Evolutionary conservation across 106 monocot genomes (phyloP).

Genomic region (Vanilla planifolia): DNA sequence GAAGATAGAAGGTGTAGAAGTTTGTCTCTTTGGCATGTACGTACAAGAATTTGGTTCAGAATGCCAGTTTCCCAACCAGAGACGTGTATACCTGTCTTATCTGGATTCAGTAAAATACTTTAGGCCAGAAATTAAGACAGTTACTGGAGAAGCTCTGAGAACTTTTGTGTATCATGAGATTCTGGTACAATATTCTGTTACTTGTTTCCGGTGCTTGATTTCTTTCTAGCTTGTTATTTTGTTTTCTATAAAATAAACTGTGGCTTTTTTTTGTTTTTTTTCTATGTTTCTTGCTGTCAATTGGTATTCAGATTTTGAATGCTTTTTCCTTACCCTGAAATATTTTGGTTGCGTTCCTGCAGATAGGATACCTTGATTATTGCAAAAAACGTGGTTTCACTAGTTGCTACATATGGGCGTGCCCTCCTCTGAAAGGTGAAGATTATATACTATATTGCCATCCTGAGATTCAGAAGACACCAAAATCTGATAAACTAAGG

Average conservation of each 20-base stretch:
- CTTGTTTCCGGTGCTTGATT: background rate
- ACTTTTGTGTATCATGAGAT: conserved; percentile 99
- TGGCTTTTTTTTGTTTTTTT: background rate
- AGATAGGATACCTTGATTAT: conserved; percentile 99
- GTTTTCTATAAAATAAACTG: too few species aligned
- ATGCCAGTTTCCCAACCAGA: conserved; percentile 81
- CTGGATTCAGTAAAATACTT: conserved; percentile 99
- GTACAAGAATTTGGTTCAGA: conserved; percentile 99
- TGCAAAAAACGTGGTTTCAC: conserved; percentile 95
- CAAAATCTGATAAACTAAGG: conserved; percentile 95
- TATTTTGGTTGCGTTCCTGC: conserved; percentile 11
- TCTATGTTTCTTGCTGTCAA: background rate
- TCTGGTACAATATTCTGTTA: conserved; percentile 52
- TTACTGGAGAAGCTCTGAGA: conserved; percentile 86
- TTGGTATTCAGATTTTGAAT: background rate
- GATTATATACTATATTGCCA: conserved; percentile 99
- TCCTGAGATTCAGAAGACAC: conserved; percentile 99
- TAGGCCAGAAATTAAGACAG: conserved; percentile 85
- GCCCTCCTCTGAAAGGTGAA: conserved; percentile 97
- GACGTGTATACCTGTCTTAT: conserved; percentile 97
- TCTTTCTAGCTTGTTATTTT: background rate
- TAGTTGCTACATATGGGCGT: conserved; percentile 99
- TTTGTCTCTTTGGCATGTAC: conserved; percentile 99
- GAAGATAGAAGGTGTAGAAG: conserved; percentile 99
- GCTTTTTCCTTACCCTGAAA: background rate